phyloP scores from a whole-genome alignment of 2,329 filamentous ascomycete genomes.

The Venturia asperata region DNA sequence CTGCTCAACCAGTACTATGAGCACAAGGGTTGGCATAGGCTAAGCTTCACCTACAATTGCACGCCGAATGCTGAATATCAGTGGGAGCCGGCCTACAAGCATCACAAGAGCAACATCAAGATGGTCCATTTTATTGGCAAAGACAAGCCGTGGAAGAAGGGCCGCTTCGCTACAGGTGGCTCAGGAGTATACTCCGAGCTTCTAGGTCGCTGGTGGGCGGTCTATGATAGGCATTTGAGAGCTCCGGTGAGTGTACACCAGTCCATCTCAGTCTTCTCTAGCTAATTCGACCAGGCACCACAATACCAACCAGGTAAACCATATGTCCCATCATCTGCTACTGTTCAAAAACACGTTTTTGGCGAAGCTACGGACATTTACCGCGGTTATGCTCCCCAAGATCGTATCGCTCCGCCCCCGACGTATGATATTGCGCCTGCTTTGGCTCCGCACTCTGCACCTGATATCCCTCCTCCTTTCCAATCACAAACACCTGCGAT shows the following conservation, averaged over 20 bases:
- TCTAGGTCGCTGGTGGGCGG: constrained; percentile 83
- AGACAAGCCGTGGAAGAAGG: constrained; percentile 71
- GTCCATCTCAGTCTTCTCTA: neutral
- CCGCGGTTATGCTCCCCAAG: constrained; percentile 15
- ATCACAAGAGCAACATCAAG: constrained; percentile 84
- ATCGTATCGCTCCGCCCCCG: constrained; percentile 9
- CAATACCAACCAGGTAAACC: constrained; percentile 15
- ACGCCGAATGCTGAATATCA: constrained; percentile 96
- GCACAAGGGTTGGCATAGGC: constrained; percentile 65
- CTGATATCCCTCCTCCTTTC: constrained; percentile 31
- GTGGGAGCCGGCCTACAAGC: constrained; percentile 88
- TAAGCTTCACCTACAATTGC: constrained; percentile 95
- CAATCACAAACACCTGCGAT: constrained; percentile 16
- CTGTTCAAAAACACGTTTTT: constrained; percentile 28
- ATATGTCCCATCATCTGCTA: constrained; percentile 19
- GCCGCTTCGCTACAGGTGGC: constrained; percentile 41
- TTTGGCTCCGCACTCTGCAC: constrained; percentile 21
- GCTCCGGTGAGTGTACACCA: constrained; percentile 26
- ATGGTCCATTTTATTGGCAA: constrained; percentile 92
- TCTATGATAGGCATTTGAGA: constrained; percentile 81
- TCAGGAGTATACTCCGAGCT: constrained; percentile 72
- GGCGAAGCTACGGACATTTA: constrained; percentile 27
- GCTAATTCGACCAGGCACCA: constrained; percentile 7
- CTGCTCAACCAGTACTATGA: constrained; percentile 91
- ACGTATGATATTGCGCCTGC: constrained; percentile 12